Percentiles rank a stretch among this genome's conserved stretches.
These are phyloP conservation scores for Multifurca ochricompacta DNA, from an alignment of 768 basidiomycete species.

Conservation along the genomic window DNA sequence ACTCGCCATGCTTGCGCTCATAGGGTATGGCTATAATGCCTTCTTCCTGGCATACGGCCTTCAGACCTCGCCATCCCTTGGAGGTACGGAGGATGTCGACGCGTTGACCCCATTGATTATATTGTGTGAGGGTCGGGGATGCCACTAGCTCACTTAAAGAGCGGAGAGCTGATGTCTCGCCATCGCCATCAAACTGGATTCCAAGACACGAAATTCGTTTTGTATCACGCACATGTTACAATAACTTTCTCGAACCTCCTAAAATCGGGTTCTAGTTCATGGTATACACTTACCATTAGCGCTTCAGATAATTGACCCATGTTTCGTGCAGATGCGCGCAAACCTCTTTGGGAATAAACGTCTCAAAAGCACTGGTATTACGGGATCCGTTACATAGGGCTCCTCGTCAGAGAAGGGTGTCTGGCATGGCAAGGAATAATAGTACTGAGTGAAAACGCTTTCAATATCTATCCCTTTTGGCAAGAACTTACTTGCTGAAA, in stretches of 20 bases:
- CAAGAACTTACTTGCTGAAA: conserved; percentile 49
- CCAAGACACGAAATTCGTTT: background rate
- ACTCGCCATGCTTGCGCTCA: conserved; percentile 51
- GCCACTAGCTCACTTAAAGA: conserved; percentile 35
- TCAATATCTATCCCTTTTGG: background rate
- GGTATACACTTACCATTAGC: conserved; percentile 30
- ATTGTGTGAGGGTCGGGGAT: conserved; percentile 55
- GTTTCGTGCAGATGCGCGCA: conserved; percentile 5
- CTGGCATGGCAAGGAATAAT: conserved; percentile 29
- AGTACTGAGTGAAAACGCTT: background rate
- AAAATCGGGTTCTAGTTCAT: conserved; percentile 55
- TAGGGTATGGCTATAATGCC: conserved; percentile 63
- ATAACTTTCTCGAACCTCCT: conserved; percentile 49
- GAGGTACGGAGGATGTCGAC: conserved; percentile 62
- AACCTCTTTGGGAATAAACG: conserved; percentile 45
- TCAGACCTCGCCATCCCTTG: conserved; percentile 66
- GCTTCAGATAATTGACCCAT: background rate
- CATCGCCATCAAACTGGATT: background rate
- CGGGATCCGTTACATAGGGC: conserved; percentile 53
- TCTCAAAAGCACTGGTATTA: conserved; percentile 52
- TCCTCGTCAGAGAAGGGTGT: conserved; percentile 48
- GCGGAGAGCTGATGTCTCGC: conserved; percentile 40
- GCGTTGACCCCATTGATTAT: conserved; percentile 64
- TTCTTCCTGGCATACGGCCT: conserved; percentile 52
- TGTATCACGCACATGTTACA: conserved; percentile 36